A percentile compares a stretch with the other conserved stretches of the same genome.
Conservation (phyloP, 495 filamentous ascomycete genomes). For the Tuber melanosporum region DNA sequence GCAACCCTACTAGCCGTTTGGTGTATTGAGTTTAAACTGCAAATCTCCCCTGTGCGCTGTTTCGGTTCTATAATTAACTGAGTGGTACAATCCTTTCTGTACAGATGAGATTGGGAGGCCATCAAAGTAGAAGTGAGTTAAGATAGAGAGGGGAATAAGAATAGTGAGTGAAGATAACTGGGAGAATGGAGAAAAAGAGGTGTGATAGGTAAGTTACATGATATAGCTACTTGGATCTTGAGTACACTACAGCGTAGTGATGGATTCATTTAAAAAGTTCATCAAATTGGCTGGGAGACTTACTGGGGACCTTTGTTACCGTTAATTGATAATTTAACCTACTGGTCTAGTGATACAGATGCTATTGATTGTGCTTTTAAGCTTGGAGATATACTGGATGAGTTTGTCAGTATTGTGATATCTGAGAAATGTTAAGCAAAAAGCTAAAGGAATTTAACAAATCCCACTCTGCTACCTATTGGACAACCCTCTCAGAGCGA, state of each 20-base stretch:
- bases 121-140: not conserved
- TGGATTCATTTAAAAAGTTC: not conserved
- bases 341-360: not conserved
- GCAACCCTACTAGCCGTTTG: not conserved
- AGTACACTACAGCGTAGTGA: not conserved
- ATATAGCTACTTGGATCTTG: not conserved
- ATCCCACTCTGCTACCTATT: not conserved
- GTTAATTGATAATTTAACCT: not conserved
- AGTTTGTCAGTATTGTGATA: not conserved
- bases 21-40: not conserved
- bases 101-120: not conserved
- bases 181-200: not conserved
- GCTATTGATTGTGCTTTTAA: not conserved
- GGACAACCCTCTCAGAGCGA: not conserved
- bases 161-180: not conserved
- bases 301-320: not conserved
- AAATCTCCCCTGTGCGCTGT: not conserved
- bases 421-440: not conserved
- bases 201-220: not conserved
- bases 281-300: not conserved
- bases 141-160: not conserved
- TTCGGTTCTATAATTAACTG: slow-evolving; percentile 2
- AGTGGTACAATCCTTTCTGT: not conserved
- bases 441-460: not conserved
- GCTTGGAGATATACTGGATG: not conserved